Base-by-base conservation (phyloP, 202 grass and related monocot genomes). In the Schoenoplectus triqueter region DNA sequence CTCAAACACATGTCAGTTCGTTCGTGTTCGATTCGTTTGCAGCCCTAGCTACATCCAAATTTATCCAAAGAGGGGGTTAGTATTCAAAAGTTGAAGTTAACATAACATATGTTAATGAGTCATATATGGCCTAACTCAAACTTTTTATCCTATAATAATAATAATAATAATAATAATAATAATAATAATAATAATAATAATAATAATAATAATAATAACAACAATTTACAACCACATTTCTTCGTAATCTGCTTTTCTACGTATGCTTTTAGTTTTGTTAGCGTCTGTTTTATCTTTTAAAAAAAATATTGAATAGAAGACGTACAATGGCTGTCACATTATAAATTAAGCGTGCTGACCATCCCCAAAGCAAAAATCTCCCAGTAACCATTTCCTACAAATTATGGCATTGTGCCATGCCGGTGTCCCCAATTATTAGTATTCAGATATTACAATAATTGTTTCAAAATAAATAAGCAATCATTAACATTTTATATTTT, bases 81-180 rank as follows among this genome's bases (percentile, higher is more conserved):
- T 57, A 31, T 78, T 56, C 73, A 59, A 78, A 78, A 57, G 14
- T 78, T 59, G 59, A 75, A 48, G 50, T 54, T 54, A 75, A 73
- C n/a, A 48, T 20, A 71, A 78, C 73, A 59, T 59, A 11, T 59
- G 31, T 31, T 31, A 31, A 31, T 31, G 31, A 31, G 21, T 42
- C 52, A 78, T 67, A 67, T 67, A 67, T 78, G 73, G 73, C 73
- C 73, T 78, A 57, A 78, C 52, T 59, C 73, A 7, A n/a, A 0
- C 22, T 78, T 42, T 52, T 18, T 22, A 48, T 56, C 10, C 4
- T 54, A 54, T 21, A 56, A 51, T 51, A 73, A 44, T 10, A 31
- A 31, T 31, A 31, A 31, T 31, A 31, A 31, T 31, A 31, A 31
- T 31, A 31, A 31, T 31, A 31, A 31, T 31, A 31, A 31, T 31